A percentile compares a stretch with the other conserved stretches of the same genome.
Conservation (phyloP, 1,284 basidiomycete genomes). For the Melampsora americana region DNA sequence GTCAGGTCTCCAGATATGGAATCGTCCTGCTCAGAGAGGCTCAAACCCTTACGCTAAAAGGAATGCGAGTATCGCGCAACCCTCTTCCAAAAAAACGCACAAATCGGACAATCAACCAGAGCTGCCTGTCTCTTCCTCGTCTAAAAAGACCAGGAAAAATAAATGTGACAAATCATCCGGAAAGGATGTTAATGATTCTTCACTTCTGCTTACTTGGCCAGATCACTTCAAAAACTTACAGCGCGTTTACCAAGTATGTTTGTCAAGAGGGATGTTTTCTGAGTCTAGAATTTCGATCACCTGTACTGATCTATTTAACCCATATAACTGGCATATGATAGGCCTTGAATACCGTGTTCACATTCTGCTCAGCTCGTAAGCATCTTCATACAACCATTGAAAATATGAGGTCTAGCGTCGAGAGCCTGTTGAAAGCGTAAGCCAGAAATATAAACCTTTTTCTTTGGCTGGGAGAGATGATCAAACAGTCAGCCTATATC, state of each 20-base stretch:
- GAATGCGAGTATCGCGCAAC: no score
- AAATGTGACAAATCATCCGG: not conserved
- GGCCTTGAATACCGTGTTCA: slow-evolving; percentile 85
- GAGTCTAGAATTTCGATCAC: not conserved
- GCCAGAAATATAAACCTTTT: slow-evolving; percentile 44
- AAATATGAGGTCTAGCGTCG: slow-evolving; percentile 71
- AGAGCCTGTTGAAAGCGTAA: slow-evolving; percentile 70
- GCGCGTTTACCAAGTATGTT: slow-evolving; percentile 54
- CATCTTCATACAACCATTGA: slow-evolving; percentile 77
- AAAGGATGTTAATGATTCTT: slow-evolving; percentile 42
- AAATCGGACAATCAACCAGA: not conserved
- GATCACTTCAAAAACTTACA: slow-evolving; percentile 55
- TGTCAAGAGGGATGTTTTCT: not conserved
- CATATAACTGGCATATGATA: slow-evolving; percentile 51
- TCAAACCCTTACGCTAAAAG: no score
- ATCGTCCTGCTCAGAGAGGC: no score
- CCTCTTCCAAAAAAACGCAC: no score
- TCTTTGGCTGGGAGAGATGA: not conserved
- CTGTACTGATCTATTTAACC: not conserved
- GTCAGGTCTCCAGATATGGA: no score
- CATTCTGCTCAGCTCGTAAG: slow-evolving; percentile 78
- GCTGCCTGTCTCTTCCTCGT: not conserved
- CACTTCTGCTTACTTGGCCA: slow-evolving; percentile 51
- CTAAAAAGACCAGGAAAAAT: not conserved
- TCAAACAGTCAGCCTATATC: not conserved